phyloP scores from a whole-genome alignment of 2,329 filamentous ascomycete species.

The Zasmidium citrigriseum region DNA sequence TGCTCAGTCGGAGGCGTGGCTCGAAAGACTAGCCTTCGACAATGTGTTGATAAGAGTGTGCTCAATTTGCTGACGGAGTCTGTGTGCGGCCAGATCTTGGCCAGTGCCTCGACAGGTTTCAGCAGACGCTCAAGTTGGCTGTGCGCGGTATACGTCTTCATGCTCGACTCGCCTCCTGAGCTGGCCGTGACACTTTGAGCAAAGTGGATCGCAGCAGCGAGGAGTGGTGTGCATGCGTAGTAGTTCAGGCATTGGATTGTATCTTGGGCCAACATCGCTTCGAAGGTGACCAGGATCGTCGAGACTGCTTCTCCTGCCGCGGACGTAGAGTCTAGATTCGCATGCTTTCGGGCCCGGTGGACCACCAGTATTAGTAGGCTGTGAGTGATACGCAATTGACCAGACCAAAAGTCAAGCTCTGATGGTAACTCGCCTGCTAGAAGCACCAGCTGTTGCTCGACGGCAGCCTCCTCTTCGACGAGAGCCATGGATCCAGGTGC shows the following conservation, averaged over 20 bases:
- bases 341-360: neutral
- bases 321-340: neutral
- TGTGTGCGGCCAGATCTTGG: slow-evolving; percentile 12
- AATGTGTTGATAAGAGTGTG: neutral
- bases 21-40: neutral
- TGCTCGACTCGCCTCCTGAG: neutral
- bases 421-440: slow-evolving; percentile 6
- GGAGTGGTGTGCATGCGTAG: slow-evolving; percentile 6
- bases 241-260: slow-evolving; percentile 4
- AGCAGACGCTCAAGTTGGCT: slow-evolving; percentile 13
- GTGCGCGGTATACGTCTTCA: slow-evolving; percentile 9
- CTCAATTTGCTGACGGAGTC: slow-evolving; percentile 10
- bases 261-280: slow-evolving; percentile 8
- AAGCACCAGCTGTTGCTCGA: slow-evolving; percentile 6
- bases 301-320: slow-evolving; percentile 7
- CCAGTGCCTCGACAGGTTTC: slow-evolving; percentile 7
- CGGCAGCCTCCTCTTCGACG: neutral
- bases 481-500: slow-evolving; percentile 1
- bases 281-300: slow-evolving; percentile 12
- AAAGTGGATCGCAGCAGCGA: slow-evolving; percentile 12
- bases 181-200: slow-evolving; percentile 3
- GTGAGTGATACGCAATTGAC: slow-evolving; percentile 13
- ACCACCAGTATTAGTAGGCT: slow-evolving; percentile 8
- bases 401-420: slow-evolving; percentile 11
- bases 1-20: neutral